These are phyloP conservation scores for Cavenderia fasciculata DNA, from an alignment of 78 protist genomes.

Conservation along the genomic window DNA sequence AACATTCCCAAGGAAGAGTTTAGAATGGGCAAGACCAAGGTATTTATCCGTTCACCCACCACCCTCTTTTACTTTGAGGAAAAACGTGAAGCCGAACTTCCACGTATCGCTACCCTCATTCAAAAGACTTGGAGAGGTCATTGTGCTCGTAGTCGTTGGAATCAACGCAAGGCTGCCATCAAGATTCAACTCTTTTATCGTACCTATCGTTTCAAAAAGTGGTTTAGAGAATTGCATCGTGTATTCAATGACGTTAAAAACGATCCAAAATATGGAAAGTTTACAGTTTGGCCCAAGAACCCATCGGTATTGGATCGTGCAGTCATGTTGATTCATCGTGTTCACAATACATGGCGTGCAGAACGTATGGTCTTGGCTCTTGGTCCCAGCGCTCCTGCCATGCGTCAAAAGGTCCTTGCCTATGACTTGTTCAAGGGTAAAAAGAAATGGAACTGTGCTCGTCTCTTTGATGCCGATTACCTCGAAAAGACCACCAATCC, in stretches of 20 bases:
- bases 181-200: constrained; percentile 71
- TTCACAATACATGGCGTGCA: constrained; percentile 81
- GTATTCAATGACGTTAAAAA: constrained; percentile 24
- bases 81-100: constrained; percentile 59
- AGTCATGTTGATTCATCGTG: constrained; percentile 32
- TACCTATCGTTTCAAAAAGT: constrained; percentile 27
- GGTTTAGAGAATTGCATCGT: constrained; percentile 49
- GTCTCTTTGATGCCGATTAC: constrained; percentile 78
- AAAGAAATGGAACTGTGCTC: constrained; percentile 65
- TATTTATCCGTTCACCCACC: constrained; percentile 87
- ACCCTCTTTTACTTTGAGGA: constrained; percentile 85
- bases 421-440: constrained; percentile 49
- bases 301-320: constrained; percentile 55
- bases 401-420: constrained; percentile 83
- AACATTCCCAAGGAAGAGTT: constrained; percentile 44
- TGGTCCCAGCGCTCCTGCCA: constrained; percentile 47
- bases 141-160: constrained; percentile 34
- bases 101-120: constrained; percentile 76
- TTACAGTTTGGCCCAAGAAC: constrained; percentile 41
- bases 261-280: constrained; percentile 58
- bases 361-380: constrained; percentile 47
- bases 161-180: constrained; percentile 58
- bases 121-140: constrained; percentile 83
- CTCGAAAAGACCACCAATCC: constrained; percentile 75
- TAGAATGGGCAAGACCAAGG: constrained; percentile 90